phyloP scores from a whole-genome alignment of 2,329 filamentous ascomycete species.

The Fusarium nematophilum region DNA sequence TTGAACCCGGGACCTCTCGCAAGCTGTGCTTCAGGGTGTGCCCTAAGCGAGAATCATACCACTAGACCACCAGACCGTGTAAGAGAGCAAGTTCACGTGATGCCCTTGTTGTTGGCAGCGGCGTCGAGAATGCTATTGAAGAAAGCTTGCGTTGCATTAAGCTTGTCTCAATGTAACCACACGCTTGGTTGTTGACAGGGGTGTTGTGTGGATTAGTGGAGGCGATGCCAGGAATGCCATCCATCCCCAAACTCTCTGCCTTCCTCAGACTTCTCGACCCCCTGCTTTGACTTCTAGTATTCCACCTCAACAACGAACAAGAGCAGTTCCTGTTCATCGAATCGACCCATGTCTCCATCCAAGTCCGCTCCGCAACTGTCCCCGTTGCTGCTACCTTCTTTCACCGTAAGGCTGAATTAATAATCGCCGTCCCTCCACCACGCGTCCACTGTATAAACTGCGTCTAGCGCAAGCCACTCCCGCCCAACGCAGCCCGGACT shows the following conservation, averaged over 20 bases:
- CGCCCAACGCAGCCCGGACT: conserved; percentile 10
- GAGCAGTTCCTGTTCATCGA: neutral
- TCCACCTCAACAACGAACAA: neutral
- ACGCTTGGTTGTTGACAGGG: no score
- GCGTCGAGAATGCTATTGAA: no score
- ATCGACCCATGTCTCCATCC: neutral
- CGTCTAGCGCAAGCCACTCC: conserved; percentile 33
- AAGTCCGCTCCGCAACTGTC: conserved; percentile 41
- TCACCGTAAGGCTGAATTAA: conserved; percentile 33
- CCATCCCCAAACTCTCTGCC: no score
- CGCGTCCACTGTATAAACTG: conserved; percentile 7
- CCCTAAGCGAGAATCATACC: conserved; percentile 80
- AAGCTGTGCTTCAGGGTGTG: conserved; percentile 51
- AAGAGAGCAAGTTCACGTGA: neutral
- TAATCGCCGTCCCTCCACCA: conserved; percentile 28
- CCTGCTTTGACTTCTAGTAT: no score
- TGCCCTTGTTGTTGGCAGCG: conserved; percentile 3
- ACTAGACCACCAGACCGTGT: conserved; percentile 67
- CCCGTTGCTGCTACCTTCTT: neutral
- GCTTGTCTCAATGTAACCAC: no score
- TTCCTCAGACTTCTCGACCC: no score
- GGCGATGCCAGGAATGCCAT: no score
- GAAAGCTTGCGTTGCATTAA: no score
- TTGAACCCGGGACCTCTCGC: conserved; percentile 61
- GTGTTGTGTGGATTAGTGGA: no score